Evolutionary conservation across 257 asterid genomes (phyloP).

Genomic region (Capsicum rhomboideum): DNA sequence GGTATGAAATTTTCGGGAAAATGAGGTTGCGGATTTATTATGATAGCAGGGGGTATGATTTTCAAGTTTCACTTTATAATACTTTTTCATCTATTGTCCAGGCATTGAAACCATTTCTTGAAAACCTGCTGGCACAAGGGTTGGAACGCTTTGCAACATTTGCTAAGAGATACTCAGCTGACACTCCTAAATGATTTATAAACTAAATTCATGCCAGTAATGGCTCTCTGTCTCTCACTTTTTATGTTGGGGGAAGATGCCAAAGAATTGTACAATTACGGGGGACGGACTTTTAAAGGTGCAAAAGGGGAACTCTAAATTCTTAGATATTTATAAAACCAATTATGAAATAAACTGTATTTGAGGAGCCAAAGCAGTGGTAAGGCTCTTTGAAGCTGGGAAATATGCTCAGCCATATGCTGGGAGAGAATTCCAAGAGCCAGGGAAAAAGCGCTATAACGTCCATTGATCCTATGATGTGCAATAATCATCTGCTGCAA

Average conservation of each 20-base stretch:
- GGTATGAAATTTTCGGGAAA: neutral
- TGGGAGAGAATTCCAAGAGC: neutral
- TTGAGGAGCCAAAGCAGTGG: neutral
- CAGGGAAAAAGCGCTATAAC: neutral
- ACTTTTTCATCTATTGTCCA: slow-evolving; percentile 13
- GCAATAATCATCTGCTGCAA: neutral
- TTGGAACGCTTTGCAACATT: slow-evolving; percentile 55
- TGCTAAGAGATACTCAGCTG: slow-evolving; percentile 44
- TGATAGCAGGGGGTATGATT: neutral
- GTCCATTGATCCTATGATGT: neutral
- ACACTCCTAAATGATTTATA: slow-evolving; percentile 25
- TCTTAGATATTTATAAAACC: neutral
- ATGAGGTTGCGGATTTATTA: neutral
- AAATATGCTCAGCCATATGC: neutral
- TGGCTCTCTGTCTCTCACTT: neutral
- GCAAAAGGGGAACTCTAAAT: neutral
- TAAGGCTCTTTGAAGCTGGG: neutral
- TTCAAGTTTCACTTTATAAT: neutral
- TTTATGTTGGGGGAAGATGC: neutral
- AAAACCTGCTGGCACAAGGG: slow-evolving; percentile 59
- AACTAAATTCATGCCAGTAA: neutral
- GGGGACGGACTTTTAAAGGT: neutral
- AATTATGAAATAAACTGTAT: neutral
- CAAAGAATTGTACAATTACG: neutral
- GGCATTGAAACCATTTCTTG: slow-evolving; percentile 81